A percentile compares a stretch with the other conserved stretches of the same genome.
Evolutionary conservation across 805 yeast genomes (phyloP).

Genomic region (Ogataea saltuana): DNA sequence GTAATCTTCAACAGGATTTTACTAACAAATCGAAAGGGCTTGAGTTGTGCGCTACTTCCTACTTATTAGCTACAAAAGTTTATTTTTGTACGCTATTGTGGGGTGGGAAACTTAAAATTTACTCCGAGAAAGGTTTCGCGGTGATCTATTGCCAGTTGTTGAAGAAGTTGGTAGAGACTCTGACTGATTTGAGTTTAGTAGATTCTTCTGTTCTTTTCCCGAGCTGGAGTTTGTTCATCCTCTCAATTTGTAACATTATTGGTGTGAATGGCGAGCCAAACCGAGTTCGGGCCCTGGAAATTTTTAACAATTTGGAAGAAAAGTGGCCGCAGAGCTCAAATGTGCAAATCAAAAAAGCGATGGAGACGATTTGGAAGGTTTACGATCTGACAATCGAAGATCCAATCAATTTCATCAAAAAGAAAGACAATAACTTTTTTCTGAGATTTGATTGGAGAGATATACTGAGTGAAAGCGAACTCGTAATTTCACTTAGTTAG

Average conservation of each 20-base stretch:
- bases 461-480: constrained; percentile 24
- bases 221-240: constrained; percentile 33
- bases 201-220: constrained; percentile 29
- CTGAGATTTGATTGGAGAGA: constrained; percentile 30
- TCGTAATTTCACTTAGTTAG: constrained; percentile 29
- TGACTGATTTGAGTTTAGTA: constrained; percentile 14
- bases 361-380: constrained; percentile 33
- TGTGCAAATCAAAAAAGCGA: constrained; percentile 24
- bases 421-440: constrained; percentile 9
- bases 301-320: constrained; percentile 24
- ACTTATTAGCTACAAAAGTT: constrained; percentile 22
- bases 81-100: constrained; percentile 20
- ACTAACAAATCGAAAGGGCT: constrained; percentile 13
- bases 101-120: constrained; percentile 11
- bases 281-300: constrained; percentile 22
- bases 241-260: constrained; percentile 21
- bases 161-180: constrained; percentile 11
- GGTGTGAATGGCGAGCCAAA: constrained; percentile 21
- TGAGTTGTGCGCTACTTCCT: constrained; percentile 25
- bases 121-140: constrained; percentile 12
- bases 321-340: constrained; percentile 33
- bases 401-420: constrained; percentile 11
- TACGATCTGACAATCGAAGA: constrained; percentile 23
- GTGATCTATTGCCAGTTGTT: constrained; percentile 5
- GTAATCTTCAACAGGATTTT: constrained; percentile 11